These are phyloP conservation scores for Mycena rosella DNA, from an alignment of 768 basidiomycete species.

Conservation along the genomic window DNA sequence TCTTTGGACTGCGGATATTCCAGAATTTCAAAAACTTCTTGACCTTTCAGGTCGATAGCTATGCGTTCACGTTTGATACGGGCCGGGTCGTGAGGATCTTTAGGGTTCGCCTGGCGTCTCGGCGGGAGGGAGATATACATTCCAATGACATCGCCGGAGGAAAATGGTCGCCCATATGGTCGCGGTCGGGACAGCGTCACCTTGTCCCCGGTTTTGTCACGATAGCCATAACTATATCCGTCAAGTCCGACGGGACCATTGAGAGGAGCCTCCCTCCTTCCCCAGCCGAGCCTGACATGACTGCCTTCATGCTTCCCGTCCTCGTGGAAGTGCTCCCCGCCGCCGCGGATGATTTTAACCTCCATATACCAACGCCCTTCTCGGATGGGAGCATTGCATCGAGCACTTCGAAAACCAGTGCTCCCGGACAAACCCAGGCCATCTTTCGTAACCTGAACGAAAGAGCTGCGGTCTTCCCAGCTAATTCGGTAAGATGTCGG, in stretches of 20 bases:
- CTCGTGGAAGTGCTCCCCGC: conserved; percentile 68
- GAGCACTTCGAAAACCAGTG: conserved; percentile 91
- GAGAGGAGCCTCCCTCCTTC: conserved; percentile 90
- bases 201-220: conserved; percentile 95
- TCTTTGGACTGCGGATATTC: conserved; percentile 93
- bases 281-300: conserved; percentile 94
- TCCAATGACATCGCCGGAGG: conserved; percentile 90
- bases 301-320: conserved; percentile 71
- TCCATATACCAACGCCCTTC: conserved; percentile 97
- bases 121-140: conserved; percentile 93
- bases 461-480: conserved; percentile 93
- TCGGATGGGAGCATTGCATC: conserved; percentile 90
- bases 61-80: conserved; percentile 90
- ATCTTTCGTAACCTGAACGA: conserved; percentile 83
- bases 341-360: conserved; percentile 81
- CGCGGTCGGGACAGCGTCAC: conserved; percentile 86
- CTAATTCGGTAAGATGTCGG: conserved; percentile 80
- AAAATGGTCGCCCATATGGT: conserved; percentile 80
- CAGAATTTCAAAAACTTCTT: conserved; percentile 94
- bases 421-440: conserved; percentile 82
- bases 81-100: conserved; percentile 84
- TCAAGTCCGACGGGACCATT: conserved; percentile 95
- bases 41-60: conserved; percentile 95
- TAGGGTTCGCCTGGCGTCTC: conserved; percentile 65
- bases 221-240: conserved; percentile 91